Evolutionary conservation across 2,329 filamentous ascomycete genomes (phyloP), one percentile per base, ranked within the genome.

Genomic region (Ophiostoma sp.): DNA sequence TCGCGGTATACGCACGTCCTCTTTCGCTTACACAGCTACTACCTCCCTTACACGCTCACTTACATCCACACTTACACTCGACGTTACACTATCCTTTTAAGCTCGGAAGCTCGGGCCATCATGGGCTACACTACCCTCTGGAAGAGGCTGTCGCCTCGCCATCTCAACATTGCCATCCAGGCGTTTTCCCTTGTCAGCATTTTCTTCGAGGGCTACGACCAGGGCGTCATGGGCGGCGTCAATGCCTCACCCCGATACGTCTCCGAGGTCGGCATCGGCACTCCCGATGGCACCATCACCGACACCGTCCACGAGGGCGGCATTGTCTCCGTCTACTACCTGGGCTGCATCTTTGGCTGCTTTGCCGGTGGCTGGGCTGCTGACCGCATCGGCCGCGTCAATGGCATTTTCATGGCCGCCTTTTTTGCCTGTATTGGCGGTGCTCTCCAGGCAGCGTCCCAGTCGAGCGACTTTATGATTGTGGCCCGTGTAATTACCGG

Each of bases 371-470:
- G 72, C 67, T 72, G 70, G 70, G 71, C 82, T 27, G 85, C 82
- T n/a, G 84, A 86, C 74, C 79, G 79, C 27, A 80, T 84, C 52
- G 85, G 84, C n/a, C 82, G 84, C 39, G 84, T 84, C 74, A 83
- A 73, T 17, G 71, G 82, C 67, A 76, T 85, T 60, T 79, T 84
- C 68, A 76, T 82, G 36, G 83, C 83, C 1, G 78, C 83, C 0
- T 69, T 81, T 48, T 83, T 85, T 73, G 81, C 82, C 1, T 75
- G 85, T 6, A 71, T 85, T 4, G 84, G 84, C 11, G 84, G 81
- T 20, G 81, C 81, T 2, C 76, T 86, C 57, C 83, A 85, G 75
- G 78, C 81, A 6, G 80, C 79, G 1, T 78, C 79, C 10, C 80
- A 81, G 70, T 81, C 78, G 70, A 80, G 79, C 35, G 77, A 81